Conservation (phyloP, 345 rosid species). For the Eucalyptus polyanthemos region DNA sequence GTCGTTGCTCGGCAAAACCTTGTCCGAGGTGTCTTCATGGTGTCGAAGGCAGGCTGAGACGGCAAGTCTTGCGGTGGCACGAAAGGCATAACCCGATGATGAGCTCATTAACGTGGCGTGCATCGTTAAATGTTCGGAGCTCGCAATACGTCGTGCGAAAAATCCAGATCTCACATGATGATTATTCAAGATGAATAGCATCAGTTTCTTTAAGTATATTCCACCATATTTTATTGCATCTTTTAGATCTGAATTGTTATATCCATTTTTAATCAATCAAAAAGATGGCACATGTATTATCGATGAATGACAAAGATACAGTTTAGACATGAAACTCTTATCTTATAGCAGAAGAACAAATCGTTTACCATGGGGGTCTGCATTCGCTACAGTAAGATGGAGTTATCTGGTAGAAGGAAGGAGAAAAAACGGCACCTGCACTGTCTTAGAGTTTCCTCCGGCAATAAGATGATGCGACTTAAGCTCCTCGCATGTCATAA, state of each 20-base stretch:
- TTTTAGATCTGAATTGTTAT: neutral
- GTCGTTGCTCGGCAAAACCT: too few relatives aligned
- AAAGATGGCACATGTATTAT: neutral
- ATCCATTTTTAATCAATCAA: too few relatives aligned
- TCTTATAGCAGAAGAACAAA: neutral
- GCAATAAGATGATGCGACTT: neutral
- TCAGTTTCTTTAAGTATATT: neutral
- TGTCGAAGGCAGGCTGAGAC: too few relatives aligned
- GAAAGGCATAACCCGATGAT: too few relatives aligned
- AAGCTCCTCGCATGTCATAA: neutral
- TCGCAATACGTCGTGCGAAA: too few relatives aligned
- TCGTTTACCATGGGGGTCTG: neutral
- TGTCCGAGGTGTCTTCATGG: too few relatives aligned
- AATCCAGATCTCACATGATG: too few relatives aligned
- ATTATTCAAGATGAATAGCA: neutral
- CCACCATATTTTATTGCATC: neutral
- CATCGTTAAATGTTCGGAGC: too few relatives aligned
- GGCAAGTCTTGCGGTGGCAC: too few relatives aligned
- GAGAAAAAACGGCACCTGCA: neutral
- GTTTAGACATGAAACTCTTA: neutral
- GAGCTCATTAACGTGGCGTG: too few relatives aligned
- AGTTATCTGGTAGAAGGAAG: neutral
- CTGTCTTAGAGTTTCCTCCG: neutral
- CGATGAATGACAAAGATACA: neutral
- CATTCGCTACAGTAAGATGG: neutral